Percentiles rank a stretch among this genome's conserved stretches.
Evolutionary conservation across 257 asterid genomes (phyloP).

Genomic region (Salvia rosmarinus): DNA sequence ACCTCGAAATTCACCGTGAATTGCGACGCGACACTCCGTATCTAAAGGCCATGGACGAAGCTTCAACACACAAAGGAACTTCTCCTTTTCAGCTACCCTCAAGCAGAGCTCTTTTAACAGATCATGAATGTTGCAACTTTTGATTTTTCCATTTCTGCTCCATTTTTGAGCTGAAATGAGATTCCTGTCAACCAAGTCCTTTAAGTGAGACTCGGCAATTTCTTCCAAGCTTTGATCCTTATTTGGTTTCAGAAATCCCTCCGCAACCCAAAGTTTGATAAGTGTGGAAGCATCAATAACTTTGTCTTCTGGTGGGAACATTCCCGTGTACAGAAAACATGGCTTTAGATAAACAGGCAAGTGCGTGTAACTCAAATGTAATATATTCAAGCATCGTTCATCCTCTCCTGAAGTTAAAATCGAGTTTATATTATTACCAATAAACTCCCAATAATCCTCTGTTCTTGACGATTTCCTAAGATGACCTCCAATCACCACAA

Average conservation of each 20-base stretch:
- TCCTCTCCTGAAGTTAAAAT: not conserved
- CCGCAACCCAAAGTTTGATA: not conserved
- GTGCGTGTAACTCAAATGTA: not conserved
- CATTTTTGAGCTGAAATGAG: not conserved
- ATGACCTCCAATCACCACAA: not conserved
- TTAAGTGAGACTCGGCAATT: not conserved
- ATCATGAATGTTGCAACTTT: not conserved
- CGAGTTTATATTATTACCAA: not conserved
- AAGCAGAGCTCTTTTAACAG: not conserved
- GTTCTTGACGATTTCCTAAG: not conserved
- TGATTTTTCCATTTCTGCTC: not conserved
- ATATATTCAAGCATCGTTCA: not conserved
- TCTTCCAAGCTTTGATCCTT: not conserved
- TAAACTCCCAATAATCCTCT: not conserved
- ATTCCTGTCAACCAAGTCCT: not conserved
- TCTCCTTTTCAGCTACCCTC: not conserved
- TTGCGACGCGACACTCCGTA: not conserved
- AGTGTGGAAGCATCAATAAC: not conserved
- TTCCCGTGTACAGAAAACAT: not conserved
- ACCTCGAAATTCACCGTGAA: not conserved
- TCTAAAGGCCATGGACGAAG: not conserved
- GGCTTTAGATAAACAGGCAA: not conserved
- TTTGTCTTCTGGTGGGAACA: not conserved
- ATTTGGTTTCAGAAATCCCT: not conserved
- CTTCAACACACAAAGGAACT: not conserved